A percentile compares a stretch with the other conserved stretches of the same genome.
Evolutionary conservation across 2,329 filamentous ascomycete species (phyloP).

Genomic region (Paraphaeosphaeria minitans): DNA sequence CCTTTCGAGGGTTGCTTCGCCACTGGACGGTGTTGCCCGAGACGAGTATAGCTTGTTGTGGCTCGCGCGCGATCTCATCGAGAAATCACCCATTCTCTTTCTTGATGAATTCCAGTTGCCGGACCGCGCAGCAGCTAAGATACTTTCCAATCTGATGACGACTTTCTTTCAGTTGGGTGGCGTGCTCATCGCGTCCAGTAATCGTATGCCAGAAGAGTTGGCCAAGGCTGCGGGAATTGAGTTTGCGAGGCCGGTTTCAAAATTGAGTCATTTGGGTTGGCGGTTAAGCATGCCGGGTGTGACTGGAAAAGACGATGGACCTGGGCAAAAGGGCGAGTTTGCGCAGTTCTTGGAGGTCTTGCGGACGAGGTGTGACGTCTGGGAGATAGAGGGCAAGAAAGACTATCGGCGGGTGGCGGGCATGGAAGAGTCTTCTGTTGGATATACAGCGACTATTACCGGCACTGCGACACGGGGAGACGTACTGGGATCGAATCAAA

Average conservation of each 20-base stretch:
- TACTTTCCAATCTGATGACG: slow-evolving; percentile 78
- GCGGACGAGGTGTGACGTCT: slow-evolving; percentile 78
- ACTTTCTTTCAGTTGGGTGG: slow-evolving; percentile 82
- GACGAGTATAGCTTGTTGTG: slow-evolving; percentile 73
- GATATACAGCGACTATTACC: neutral
- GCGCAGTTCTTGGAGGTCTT: slow-evolving; percentile 75
- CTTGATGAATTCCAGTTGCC: slow-evolving; percentile 85
- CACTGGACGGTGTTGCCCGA: slow-evolving; percentile 25
- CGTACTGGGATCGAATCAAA: neutral
- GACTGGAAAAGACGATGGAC: slow-evolving; percentile 44
- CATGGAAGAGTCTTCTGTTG: slow-evolving; percentile 7
- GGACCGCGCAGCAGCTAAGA: slow-evolving; percentile 77
- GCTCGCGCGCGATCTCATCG: slow-evolving; percentile 76
- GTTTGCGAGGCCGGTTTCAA: slow-evolving; percentile 62
- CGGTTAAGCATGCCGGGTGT: slow-evolving; percentile 56
- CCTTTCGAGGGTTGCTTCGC: slow-evolving; percentile 34
- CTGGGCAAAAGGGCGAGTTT: slow-evolving; percentile 68
- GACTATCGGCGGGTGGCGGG: slow-evolving; percentile 66
- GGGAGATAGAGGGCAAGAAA: slow-evolving; percentile 77
- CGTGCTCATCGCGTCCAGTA: slow-evolving; percentile 79
- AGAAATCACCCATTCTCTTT: slow-evolving; percentile 77
- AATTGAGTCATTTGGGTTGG: slow-evolving; percentile 43
- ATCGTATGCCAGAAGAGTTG: slow-evolving; percentile 82
- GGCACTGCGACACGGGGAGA: neutral
- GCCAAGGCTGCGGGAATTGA: slow-evolving; percentile 75